These are phyloP conservation scores for Macrophomina phaseolina DNA, from an alignment of 2,329 filamentous ascomycete species.

Conservation along the genomic window DNA sequence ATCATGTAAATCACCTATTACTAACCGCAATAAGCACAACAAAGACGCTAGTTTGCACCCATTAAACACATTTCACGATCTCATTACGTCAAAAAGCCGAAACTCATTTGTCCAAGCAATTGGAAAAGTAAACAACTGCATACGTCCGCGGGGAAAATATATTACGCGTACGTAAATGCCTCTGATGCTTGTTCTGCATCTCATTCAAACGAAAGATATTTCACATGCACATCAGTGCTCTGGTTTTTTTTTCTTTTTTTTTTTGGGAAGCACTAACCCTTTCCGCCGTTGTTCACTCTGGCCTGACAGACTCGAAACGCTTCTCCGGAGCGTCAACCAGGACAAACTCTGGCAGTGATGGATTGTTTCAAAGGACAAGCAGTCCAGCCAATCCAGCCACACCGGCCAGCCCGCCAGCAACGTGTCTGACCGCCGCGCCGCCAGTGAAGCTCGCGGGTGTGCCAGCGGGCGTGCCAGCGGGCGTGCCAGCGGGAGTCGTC, in stretches of 20 bases:
- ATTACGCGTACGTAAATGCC: slow-evolving; percentile 5
- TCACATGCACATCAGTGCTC: neutral
- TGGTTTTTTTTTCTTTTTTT: too few relatives aligned
- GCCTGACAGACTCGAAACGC: too few relatives aligned
- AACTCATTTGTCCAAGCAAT: too few relatives aligned
- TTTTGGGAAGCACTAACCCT: too few relatives aligned
- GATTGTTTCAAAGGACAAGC: slow-evolving; percentile 1
- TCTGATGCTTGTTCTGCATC: slow-evolving; percentile 1
- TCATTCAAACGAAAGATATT: neutral
- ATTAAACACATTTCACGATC: too few relatives aligned
- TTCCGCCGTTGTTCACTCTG: too few relatives aligned
- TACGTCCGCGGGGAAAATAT: neutral
- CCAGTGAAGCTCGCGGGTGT: slow-evolving; percentile 37
- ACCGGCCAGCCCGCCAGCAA: slow-evolving; percentile 35
- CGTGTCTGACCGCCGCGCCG: slow-evolving; percentile 34
- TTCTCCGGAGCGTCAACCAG: too few relatives aligned
- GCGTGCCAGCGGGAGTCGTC: slow-evolving; percentile 29
- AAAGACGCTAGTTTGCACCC: too few relatives aligned
- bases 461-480: slow-evolving; percentile 29
- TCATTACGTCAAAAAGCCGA: too few relatives aligned
- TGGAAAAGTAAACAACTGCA: neutral
- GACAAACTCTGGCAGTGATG: too few relatives aligned
- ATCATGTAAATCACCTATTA: neutral
- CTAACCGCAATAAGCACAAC: too few relatives aligned
- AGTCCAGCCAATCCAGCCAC: slow-evolving; percentile 36